Evolutionary conservation across 352 stramenopile species (phyloP), one percentile per base, ranked within the genome.

Genomic region (Phytophthora ohioensis): DNA sequence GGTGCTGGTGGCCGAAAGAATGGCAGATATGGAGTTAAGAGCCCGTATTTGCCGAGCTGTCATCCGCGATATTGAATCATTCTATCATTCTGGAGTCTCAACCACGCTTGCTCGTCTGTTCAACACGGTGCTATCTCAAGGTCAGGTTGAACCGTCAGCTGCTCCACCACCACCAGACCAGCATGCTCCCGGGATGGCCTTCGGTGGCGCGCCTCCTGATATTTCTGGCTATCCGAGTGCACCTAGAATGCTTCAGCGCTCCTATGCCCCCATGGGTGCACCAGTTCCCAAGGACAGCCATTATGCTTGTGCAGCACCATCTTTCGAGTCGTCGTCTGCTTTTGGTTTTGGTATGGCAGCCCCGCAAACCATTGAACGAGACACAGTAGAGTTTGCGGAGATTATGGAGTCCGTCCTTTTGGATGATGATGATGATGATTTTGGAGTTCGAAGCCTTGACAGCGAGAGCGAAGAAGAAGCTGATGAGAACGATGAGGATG

Each of bases 1-100:
- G 10, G 57, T 86, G 10, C 52, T 91, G 8, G 38, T 88, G 30
- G 79, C 75, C 2, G 75, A 78, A 54, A 60, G 35, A 49, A 39
- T 85, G 13, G 55, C 53, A 27, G 32, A 69, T 17, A 49, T 65
- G 47, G 67, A 57, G 27, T 39, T 60, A 39, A 71, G 12, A 32
- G 27, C n/a, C 51, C 64, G 55, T 15, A 71, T 83, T 31, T 81
- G 75, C 38, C 31, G 49, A 43, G 57, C 79, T 57, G 73, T 83
- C 12, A 76, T 84, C 30, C 52, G 45, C 9, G 57, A 72, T 7
- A 71, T 84, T 57, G 70, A 80, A 21, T 63, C 47, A 32, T 38
- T 9, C 5, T 78, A 78, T 41, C 47, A 46, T 34, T 56, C 41
- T 11, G 38, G 41, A 9, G 64, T 63, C 36, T 36, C 46, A 12